phyloP scores from a whole-genome alignment of 139 green algal species.

The Chlamydomonas sp. region DNA sequence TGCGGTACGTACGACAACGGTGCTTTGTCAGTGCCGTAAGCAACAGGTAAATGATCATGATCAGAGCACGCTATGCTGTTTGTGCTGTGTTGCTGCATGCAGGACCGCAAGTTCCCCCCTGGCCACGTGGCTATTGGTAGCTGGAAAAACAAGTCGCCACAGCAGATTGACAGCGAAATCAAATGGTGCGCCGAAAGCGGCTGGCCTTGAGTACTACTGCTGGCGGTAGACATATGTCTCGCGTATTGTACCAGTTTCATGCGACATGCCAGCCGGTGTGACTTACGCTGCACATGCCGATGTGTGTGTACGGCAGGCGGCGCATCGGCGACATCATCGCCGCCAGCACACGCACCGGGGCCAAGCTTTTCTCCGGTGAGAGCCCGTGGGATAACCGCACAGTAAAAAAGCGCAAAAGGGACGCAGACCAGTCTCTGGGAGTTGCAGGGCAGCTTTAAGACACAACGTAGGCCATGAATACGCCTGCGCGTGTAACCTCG shows the following conservation, averaged over 20 bases:
- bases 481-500: neutral
- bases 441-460: too few species aligned
- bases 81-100: neutral
- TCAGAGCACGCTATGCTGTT: neutral
- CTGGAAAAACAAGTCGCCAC: constrained; percentile 33
- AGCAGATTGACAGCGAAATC: constrained; percentile 39
- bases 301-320: constrained; percentile 12
- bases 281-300: neutral
- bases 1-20: neutral
- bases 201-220: neutral
- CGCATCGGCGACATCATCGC: constrained; percentile 34
- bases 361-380: constrained; percentile 44
- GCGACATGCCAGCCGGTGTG: neutral
- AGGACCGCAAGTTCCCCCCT: constrained; percentile 42
- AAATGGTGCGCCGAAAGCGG: constrained; percentile 22
- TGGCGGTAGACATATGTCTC: neutral
- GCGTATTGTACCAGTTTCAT: neutral
- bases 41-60: neutral
- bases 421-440: too few species aligned
- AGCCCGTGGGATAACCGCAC: neutral
- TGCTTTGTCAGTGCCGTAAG: neutral
- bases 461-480: too few species aligned
- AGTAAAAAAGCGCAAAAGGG: too few species aligned
- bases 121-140: neutral
- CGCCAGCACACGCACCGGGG: constrained; percentile 4